These are phyloP conservation scores for Begonia masoniana DNA, from an alignment of 306 rosid species.

Conservation along the genomic window DNA sequence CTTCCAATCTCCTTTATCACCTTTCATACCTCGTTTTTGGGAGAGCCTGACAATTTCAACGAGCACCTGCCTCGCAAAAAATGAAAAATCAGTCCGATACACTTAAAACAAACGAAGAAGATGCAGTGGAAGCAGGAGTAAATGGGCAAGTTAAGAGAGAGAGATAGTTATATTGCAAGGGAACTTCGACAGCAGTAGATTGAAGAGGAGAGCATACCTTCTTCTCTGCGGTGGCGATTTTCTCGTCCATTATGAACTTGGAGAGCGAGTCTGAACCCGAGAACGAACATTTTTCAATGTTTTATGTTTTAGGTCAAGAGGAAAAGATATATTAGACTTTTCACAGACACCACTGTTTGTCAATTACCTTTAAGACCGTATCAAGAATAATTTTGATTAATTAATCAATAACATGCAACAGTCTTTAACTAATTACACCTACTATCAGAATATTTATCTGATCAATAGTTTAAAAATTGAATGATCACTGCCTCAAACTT, in stretches of 20 bases:
- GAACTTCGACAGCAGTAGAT: background rate
- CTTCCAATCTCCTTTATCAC: constrained; percentile 66
- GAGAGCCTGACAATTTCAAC: constrained; percentile 27
- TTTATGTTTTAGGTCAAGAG: no score
- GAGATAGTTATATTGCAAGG: background rate
- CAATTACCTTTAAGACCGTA: no score
- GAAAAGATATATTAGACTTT: no score
- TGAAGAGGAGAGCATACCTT: constrained; percentile 16
- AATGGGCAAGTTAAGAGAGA: background rate
- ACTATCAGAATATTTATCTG: no score
- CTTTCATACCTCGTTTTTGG: constrained; percentile 60
- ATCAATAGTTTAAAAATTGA: no score
- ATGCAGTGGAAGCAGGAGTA: background rate
- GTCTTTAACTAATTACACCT: no score
- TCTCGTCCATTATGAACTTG: constrained; percentile 27
- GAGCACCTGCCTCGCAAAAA: constrained; percentile 45
- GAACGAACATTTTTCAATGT: no score
- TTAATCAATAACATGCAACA: no score
- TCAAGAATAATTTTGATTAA: no score
- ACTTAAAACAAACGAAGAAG: background rate
- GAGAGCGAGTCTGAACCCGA: no score
- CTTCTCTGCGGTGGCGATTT: constrained; percentile 47
- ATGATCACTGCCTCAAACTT: no score
- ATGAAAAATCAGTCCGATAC: background rate
- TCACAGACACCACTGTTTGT: no score